Conservation (phyloP, 768 basidiomycete species). For the Pisolithus albus region DNA sequence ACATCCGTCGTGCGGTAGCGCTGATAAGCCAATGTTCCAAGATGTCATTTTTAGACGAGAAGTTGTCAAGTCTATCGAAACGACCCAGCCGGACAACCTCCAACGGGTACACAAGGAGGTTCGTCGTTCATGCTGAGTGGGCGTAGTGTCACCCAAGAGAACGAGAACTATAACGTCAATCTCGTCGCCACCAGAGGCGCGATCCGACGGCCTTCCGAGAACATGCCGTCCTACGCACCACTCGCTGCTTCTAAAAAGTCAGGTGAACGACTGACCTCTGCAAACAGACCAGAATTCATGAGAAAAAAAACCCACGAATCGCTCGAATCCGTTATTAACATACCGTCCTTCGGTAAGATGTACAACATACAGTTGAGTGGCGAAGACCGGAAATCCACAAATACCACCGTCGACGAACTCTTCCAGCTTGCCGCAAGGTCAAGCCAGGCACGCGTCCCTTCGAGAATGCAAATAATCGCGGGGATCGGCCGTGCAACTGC, state of each 20-base stretch:
- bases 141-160: constrained; percentile 44
- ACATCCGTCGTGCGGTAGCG: not conserved
- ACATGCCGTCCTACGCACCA: constrained; percentile 79
- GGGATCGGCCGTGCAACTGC: constrained; percentile 64
- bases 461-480: constrained; percentile 42
- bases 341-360: constrained; percentile 49
- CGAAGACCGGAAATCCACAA: constrained; percentile 50
- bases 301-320: constrained; percentile 53
- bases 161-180: constrained; percentile 57
- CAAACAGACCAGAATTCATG: constrained; percentile 43
- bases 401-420: constrained; percentile 74
- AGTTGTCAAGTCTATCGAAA: constrained; percentile 24
- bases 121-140: constrained; percentile 23
- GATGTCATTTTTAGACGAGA: not conserved
- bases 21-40: not conserved
- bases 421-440: constrained; percentile 49
- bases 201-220: constrained; percentile 55
- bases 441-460: constrained; percentile 55
- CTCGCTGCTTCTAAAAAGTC: constrained; percentile 56
- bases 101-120: constrained; percentile 13
- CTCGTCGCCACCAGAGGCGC: constrained; percentile 45
- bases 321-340: constrained; percentile 43
- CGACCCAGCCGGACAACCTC: constrained; percentile 17
- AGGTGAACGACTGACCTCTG: constrained; percentile 48
- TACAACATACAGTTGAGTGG: constrained; percentile 59